Conservation (phyloP, 495 filamentous ascomycete genomes). For the Penicillium crystallinum region DNA sequence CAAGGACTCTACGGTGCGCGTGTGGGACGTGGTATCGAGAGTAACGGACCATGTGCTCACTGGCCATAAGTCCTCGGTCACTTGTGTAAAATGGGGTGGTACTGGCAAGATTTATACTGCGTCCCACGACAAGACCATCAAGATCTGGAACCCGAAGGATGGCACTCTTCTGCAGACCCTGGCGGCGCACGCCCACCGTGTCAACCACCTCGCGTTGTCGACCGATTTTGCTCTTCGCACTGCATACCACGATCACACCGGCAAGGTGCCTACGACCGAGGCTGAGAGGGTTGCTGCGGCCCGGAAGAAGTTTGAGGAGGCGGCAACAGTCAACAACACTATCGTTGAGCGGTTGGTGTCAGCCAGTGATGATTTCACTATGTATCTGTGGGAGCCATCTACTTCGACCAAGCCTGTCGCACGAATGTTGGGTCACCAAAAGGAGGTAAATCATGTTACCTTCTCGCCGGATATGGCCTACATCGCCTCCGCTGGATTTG, state of each 20-base stretch:
- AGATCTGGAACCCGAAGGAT: constrained; percentile 78
- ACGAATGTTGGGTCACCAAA: constrained; percentile 89
- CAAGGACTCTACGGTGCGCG: constrained; percentile 82
- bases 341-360: constrained; percentile 83
- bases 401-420: constrained; percentile 75
- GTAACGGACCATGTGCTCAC: constrained; percentile 75
- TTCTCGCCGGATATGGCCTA: constrained; percentile 85
- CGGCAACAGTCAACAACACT: constrained; percentile 72
- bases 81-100: constrained; percentile 93
- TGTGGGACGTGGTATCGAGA: constrained; percentile 80
- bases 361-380: constrained; percentile 92
- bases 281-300: constrained; percentile 72
- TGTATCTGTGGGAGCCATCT: constrained; percentile 91
- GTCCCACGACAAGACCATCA: constrained; percentile 91
- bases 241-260: constrained; percentile 80
- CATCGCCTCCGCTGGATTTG: constrained; percentile 85
- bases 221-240: constrained; percentile 90
- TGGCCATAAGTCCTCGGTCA: constrained; percentile 83
- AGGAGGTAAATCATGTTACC: constrained; percentile 90
- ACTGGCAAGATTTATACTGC: constrained; percentile 78
- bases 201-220: constrained; percentile 93
- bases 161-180: constrained; percentile 77
- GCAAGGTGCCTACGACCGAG: constrained; percentile 58
- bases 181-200: constrained; percentile 82
- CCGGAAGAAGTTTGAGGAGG: constrained; percentile 78